Percentiles rank a stretch among this genome's conserved stretches.
Conservation (phyloP, 2,329 filamentous ascomycete species). For the Monilinia polystroma region DNA sequence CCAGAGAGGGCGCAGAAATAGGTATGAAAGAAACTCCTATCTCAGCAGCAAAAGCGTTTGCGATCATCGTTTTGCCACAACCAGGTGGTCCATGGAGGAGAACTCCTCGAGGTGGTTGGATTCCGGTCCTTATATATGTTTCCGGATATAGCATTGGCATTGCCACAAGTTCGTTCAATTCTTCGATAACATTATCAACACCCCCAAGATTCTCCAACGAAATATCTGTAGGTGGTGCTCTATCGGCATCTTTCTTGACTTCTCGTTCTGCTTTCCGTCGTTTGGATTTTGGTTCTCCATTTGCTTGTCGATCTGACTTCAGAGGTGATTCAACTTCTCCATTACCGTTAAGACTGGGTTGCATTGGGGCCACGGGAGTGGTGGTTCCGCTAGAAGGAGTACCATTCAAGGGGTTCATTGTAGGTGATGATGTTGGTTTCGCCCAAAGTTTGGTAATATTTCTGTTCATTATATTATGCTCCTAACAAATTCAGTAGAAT, state of each 20-base stretch:
- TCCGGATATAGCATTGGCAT: slow-evolving; percentile 69
- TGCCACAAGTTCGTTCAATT: slow-evolving; percentile 69
- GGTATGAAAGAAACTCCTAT: slow-evolving; percentile 76
- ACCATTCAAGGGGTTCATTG: slow-evolving; percentile 30
- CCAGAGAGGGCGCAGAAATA: slow-evolving; percentile 76
- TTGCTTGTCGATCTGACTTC: slow-evolving; percentile 53
- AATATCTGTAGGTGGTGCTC: slow-evolving; percentile 64
- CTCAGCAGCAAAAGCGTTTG: slow-evolving; percentile 74
- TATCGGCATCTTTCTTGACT: slow-evolving; percentile 53
- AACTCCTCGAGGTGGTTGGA: slow-evolving; percentile 71
- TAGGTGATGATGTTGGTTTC: slow-evolving; percentile 39
- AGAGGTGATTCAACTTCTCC: slow-evolving; percentile 33
- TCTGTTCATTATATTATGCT: slow-evolving; percentile 64
- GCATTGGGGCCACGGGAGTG: slow-evolving; percentile 32
- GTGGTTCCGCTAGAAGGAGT: slow-evolving; percentile 29
- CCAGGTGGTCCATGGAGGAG: slow-evolving; percentile 80
- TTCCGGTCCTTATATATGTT: slow-evolving; percentile 62
- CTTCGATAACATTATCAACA: slow-evolving; percentile 67
- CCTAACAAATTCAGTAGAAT: slow-evolving; percentile 39
- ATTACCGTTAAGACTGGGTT: slow-evolving; percentile 29
- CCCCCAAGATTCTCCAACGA: slow-evolving; percentile 73
- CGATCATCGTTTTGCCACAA: slow-evolving; percentile 83
- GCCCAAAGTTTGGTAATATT: slow-evolving; percentile 61
- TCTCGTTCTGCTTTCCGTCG: slow-evolving; percentile 56
- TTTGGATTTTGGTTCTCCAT: slow-evolving; percentile 67